Conservation (phyloP, 1,284 basidiomycete genomes). For the Schizophyllum amplum region DNA sequence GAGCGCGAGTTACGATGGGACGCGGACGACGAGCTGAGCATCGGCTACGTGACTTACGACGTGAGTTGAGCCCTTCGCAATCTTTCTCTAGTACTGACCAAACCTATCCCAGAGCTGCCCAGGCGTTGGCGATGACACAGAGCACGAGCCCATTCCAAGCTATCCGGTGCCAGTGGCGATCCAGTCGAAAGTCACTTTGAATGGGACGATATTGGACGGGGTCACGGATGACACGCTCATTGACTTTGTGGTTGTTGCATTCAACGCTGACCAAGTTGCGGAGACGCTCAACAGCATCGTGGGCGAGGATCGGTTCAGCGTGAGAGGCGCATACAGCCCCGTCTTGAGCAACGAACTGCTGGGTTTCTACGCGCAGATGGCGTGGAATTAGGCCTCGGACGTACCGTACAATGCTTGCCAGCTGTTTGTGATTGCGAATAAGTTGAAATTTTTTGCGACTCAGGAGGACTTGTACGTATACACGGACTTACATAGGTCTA, state of each 20-base stretch:
- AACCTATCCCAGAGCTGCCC: constrained; percentile 37
- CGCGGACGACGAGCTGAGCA: constrained; percentile 24
- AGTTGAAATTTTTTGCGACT: no score
- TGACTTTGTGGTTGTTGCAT: constrained; percentile 66
- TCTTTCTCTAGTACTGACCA: not conserved
- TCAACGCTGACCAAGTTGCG: constrained; percentile 48
- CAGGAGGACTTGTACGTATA: no score
- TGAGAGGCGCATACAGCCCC: constrained; percentile 43
- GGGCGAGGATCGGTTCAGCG: constrained; percentile 40
- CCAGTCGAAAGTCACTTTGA: constrained; percentile 2
- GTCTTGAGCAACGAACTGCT: constrained; percentile 43
- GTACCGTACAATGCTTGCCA: no score
- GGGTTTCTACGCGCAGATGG: constrained; percentile 51
- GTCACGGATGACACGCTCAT: constrained; percentile 42
- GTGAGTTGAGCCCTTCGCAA: constrained; percentile 28
- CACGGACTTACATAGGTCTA: no score
- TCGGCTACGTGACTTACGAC: constrained; percentile 70
- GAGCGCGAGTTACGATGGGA: constrained; percentile 6
- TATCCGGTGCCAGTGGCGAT: constrained; percentile 49
- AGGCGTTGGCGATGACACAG: constrained; percentile 62
- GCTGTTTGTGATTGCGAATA: no score
- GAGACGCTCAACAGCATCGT: constrained; percentile 47
- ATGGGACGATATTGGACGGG: constrained; percentile 41
- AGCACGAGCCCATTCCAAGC: constrained; percentile 51
- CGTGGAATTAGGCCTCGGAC: constrained; percentile 57